phyloP scores from a whole-genome alignment of 257 asterid species.

The Primulina huaijiensis region DNA sequence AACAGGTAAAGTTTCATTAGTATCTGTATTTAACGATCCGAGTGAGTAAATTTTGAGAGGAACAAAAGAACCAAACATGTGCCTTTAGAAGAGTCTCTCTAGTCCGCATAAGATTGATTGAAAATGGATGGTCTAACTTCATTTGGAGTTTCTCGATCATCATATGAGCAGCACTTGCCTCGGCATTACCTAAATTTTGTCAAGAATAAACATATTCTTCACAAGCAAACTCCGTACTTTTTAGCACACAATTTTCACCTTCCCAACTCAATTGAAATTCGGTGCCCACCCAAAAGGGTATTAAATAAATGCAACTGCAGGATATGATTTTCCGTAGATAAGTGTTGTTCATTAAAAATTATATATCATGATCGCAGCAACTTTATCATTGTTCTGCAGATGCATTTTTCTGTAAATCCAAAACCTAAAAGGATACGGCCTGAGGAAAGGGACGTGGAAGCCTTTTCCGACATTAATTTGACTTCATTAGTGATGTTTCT shows the following conservation, averaged over 20 bases:
- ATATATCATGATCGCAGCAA: neutral
- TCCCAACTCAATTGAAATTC: neutral
- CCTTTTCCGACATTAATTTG: constrained; percentile 51
- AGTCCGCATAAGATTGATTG: constrained; percentile 70
- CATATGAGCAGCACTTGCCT: constrained; percentile 53
- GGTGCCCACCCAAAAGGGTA: neutral
- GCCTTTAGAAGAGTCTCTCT: constrained; percentile 86
- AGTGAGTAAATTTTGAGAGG: constrained; percentile 5
- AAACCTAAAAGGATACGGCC: constrained; percentile 63
- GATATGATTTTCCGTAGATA: constrained; percentile 6
- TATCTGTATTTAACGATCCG: neutral
- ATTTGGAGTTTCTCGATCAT: constrained; percentile 60
- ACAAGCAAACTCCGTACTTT: neutral
- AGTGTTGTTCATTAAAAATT: neutral
- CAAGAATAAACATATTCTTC: constrained; percentile 25
- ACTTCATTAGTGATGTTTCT: constrained; percentile 40
- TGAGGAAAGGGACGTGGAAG: constrained; percentile 45
- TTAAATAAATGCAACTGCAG: neutral
- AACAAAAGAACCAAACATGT: neutral
- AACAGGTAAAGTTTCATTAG: constrained; percentile 18
- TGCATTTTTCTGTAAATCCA: constrained; percentile 9
- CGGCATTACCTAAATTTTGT: constrained; percentile 41
- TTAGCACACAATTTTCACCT: neutral
- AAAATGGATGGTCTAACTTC: constrained; percentile 58
- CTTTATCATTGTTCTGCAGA: neutral